Percentiles rank a stretch among this genome's conserved stretches.
phyloP scores from a whole-genome alignment of 768 basidiomycete genomes.

The Lactarius sp. region DNA sequence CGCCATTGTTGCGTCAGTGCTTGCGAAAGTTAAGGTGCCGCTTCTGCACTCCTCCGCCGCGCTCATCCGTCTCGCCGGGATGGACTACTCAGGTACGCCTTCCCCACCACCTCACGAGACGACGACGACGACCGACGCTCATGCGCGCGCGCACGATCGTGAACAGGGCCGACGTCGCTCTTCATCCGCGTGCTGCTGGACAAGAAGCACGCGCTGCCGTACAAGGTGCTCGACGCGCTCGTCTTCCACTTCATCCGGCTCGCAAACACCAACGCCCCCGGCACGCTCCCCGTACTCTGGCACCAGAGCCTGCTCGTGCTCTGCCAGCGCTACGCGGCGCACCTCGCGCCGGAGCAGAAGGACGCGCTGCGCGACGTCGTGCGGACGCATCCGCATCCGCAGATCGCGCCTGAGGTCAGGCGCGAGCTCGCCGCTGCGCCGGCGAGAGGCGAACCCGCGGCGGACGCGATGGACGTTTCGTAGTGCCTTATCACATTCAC shows the following conservation, averaged over 20 bases:
- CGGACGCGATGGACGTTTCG: slow-evolving; percentile 52
- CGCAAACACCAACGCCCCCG: slow-evolving; percentile 83
- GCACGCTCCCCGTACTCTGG: slow-evolving; percentile 95
- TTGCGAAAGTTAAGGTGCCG: slow-evolving; percentile 88
- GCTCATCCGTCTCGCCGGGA: slow-evolving; percentile 84
- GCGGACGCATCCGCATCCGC: slow-evolving; percentile 76
- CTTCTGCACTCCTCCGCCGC: slow-evolving; percentile 97
- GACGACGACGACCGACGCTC: neutral
- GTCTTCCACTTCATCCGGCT: slow-evolving; percentile 98
- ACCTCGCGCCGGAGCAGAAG: slow-evolving; percentile 95
- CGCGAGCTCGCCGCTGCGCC: slow-evolving; percentile 87
- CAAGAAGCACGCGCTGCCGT: slow-evolving; percentile 97
- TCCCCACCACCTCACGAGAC: neutral
- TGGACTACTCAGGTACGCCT: slow-evolving; percentile 85
- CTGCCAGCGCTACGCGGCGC: slow-evolving; percentile 87
- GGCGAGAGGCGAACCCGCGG: slow-evolving; percentile 72
- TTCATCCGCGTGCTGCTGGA: slow-evolving; percentile 96
- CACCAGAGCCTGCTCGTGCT: slow-evolving; percentile 95
- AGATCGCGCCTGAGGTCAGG: slow-evolving; percentile 86
- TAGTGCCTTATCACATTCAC: neutral
- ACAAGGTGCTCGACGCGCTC: slow-evolving; percentile 94
- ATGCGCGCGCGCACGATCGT: no score
- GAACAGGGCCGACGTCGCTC: slow-evolving; percentile 79
- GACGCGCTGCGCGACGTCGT: slow-evolving; percentile 94
- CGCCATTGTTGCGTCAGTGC: slow-evolving; percentile 86